A percentile compares a stretch with the other conserved stretches of the same genome.
Evolutionary conservation across 352 stramenopile species (phyloP).

Genomic region (Detonula confervacea): DNA sequence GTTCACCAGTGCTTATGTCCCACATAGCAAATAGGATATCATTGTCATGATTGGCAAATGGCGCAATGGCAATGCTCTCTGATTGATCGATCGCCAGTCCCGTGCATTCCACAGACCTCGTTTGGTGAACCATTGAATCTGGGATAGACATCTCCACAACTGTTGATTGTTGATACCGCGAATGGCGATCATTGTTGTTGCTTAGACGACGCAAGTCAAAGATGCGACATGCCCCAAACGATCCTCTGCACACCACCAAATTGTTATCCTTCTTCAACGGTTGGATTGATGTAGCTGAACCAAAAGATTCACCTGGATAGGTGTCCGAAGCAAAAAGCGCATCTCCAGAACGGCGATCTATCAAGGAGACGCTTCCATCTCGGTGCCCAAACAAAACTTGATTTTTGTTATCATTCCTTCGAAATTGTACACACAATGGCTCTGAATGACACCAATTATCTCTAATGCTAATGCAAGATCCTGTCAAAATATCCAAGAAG

Average conservation of each 20-base stretch:
- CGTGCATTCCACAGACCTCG: conserved; percentile 37
- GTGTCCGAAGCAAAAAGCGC: conserved; percentile 2
- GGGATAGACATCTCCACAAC: conserved; percentile 29
- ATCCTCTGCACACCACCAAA: conserved; percentile 40
- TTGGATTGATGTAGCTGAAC: conserved; percentile 40
- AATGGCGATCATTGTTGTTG: conserved; percentile 18
- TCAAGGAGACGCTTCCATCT: conserved; percentile 47
- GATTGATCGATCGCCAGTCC: conserved; percentile 46
- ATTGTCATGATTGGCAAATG: conserved; percentile 33
- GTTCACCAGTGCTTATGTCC: conserved; percentile 32
- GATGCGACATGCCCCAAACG: conserved; percentile 48
- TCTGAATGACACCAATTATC: conserved; percentile 28
- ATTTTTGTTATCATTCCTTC: conserved; percentile 1
- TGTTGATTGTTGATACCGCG: conserved; percentile 10
- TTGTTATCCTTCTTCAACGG: conserved; percentile 33
- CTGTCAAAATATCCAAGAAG: conserved; percentile 26
- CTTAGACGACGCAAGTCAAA: conserved; percentile 37
- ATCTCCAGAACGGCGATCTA: conserved; percentile 38
- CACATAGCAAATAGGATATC: conserved; percentile 39
- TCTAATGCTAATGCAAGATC: not conserved
- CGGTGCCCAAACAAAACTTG: conserved; percentile 46
- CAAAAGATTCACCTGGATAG: conserved; percentile 32
- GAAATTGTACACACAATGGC: conserved; percentile 40
- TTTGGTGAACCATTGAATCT: conserved; percentile 30
- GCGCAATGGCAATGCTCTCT: conserved; percentile 41